Evolutionary conservation across 768 basidiomycete species (phyloP), one percentile per base, ranked within the genome.

Genomic region (Rhodotorula diobovata): DNA sequence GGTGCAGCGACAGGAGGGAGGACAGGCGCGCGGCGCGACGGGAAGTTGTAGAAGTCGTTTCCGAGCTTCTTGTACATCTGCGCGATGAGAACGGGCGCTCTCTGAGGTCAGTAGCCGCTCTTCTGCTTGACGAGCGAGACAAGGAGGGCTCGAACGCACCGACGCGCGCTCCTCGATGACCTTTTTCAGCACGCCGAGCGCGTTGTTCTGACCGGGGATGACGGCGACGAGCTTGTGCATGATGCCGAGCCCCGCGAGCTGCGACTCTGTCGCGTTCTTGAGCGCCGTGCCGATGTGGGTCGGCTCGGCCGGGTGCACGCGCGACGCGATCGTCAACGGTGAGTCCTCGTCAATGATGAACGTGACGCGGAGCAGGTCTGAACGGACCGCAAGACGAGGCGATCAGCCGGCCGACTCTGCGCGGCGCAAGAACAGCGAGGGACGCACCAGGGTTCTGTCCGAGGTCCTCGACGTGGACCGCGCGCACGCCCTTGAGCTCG

Each of bases 351-450:
- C 5, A 4, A 56, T 23, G 54, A 64, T 39, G 43, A 56, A 10
- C 30, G 54, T 64, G 43, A 64, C 9, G 32, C 43, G 53, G 20
- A 46, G 8, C 43, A 64, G 54, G 43, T 56, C 63, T 64, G 53
- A 15, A 43, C 41, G 41, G 41, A 43, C 14, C 11, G 34, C 1
- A 12, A 9, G 21, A 25, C 3, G 41, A 16, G 4, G 34, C 28
- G 46, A 2, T 18, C 34, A n/a, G 39, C 34, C 20, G 5, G 12
- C 14, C 41, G 41, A 12, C 39, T 14, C 39, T 39, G n/a, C 32
- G 51, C 15, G 50, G 6, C 16, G 30, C 30, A 7, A 30, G 16
- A 4, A 28, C 16, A 20, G 53, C 1, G 16, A 21, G 32, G 9
- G 1, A 11, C 39, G 37, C 25, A 48, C 63, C 41, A 3, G 5